Base-by-base conservation (phyloP, 2,329 filamentous ascomycete genomes). In the Lachnellula subtilissima region DNA sequence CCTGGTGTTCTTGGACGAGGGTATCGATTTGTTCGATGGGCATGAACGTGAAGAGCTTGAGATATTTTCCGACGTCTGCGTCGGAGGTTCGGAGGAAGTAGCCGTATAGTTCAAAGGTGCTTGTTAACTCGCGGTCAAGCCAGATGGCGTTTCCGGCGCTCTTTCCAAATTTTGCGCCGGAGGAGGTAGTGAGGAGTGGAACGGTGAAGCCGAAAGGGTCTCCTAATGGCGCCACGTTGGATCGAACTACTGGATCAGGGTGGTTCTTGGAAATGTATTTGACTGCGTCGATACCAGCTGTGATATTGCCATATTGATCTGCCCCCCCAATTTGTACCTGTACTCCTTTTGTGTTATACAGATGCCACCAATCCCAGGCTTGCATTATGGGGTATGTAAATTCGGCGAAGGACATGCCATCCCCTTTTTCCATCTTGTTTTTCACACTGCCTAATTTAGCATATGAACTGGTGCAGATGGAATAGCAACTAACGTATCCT, bases 271-370 rank as follows among this genome's bases (percentile, higher is more conserved):
- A 81, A 45, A 93, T 85, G 53, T 86, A 78, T 71, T 92, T 93
- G 65, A 97, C 82, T 2, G 88, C 83, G 58, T 97, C 90, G 68
- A 94, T 87, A 49, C 94, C 94, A 12, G 92, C 86, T 28, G 95
- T 82, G 62, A 99, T 97, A 73, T 99, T 99, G 60, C 94, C 94
- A 70, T 87, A 97, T 74, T 99, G 94, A 70, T 99, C 94, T 6
- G 91, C 91, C 40, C 94, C 94, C 56, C 94, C 94, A 52, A 99
- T 89, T 73, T 99, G 91, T 70, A 97, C 82, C 68, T 92, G 87
- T 9, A 91, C 79, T 48, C 81, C 78, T 51, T 79, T 81, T 23
- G 79, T 78, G 48, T 82, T 79, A 59, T 89, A 95, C 75, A 97
- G 81, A 64, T 89, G 80, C 89, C 90, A 97, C 83, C 92, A 99